Evolutionary conservation across 2,329 filamentous ascomycete species (phyloP).

Genomic region (Westerdykella aurantiaca): DNA sequence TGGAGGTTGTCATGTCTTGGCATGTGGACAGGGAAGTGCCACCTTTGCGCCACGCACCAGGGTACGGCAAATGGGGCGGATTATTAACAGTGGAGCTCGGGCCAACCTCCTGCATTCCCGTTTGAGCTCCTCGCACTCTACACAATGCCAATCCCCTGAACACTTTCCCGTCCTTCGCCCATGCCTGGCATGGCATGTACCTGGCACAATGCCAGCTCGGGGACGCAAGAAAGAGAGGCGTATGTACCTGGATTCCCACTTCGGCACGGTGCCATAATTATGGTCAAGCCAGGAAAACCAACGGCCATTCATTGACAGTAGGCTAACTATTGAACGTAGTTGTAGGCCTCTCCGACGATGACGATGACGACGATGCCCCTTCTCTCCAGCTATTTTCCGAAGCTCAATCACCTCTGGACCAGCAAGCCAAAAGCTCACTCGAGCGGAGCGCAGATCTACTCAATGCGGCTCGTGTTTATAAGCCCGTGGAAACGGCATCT

Average conservation of each 20-base stretch:
- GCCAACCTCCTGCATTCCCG: constrained; percentile 9
- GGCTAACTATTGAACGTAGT: too few relatives aligned
- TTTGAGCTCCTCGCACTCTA: background rate
- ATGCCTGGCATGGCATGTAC: background rate
- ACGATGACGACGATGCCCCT: constrained; percentile 16
- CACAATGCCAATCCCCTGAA: too few relatives aligned
- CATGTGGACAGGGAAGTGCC: background rate
- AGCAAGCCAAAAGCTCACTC: constrained; percentile 7
- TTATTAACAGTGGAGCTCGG: background rate
- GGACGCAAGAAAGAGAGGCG: too few relatives aligned
- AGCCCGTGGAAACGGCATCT: background rate
- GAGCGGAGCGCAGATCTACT: constrained; percentile 21
- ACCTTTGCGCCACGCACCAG: too few relatives aligned
- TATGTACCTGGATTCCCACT: too few relatives aligned
- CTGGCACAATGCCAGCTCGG: too few relatives aligned
- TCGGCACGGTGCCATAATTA: too few relatives aligned
- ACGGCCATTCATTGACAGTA: too few relatives aligned
- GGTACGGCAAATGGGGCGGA: constrained; percentile 1
- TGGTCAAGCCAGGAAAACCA: too few relatives aligned
- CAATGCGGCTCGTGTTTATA: constrained; percentile 23
- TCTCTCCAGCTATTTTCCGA: constrained; percentile 22
- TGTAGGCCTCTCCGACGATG: too few relatives aligned
- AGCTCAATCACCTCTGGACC: constrained; percentile 5
- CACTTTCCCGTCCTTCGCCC: too few relatives aligned
- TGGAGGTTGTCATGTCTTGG: constrained; percentile 18